Conservation (phyloP, 179 eudicot genomes). For the Beta macrorhiza region DNA sequence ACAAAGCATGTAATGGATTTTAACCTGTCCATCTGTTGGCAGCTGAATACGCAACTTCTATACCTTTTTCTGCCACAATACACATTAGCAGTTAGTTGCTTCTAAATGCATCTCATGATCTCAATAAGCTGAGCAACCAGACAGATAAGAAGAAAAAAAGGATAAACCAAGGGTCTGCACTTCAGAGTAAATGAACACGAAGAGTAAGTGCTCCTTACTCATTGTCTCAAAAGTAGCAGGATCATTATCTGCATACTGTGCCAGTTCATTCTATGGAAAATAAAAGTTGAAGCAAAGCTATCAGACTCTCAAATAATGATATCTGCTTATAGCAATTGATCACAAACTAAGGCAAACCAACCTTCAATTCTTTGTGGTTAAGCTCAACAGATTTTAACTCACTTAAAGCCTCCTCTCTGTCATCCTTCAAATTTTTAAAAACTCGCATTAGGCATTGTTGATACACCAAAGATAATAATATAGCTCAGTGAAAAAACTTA, state of each 20-base stretch:
- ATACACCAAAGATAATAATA: not conserved
- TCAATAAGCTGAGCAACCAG: not conserved
- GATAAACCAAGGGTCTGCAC: not conserved
- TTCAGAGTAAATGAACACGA: not conserved
- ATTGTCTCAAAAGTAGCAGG: slow-evolving; percentile 89
- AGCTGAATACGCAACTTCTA: slow-evolving; percentile 75
- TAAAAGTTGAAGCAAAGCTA: not conserved
- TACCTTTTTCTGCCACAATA: slow-evolving; percentile 61
- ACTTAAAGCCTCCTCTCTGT: slow-evolving; percentile 73
- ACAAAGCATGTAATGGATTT: slow-evolving; percentile 7
- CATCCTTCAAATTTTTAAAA: slow-evolving; percentile 52
- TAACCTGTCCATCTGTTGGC: slow-evolving; percentile 99
- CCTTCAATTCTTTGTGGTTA: slow-evolving; percentile 76
- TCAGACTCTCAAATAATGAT: slow-evolving; percentile 22
- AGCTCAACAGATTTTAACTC: slow-evolving; percentile 71
- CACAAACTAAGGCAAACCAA: slow-evolving; percentile 23
- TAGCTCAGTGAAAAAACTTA: slow-evolving; percentile 12
- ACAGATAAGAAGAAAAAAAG: not conserved
- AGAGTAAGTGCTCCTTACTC: slow-evolving; percentile 52
- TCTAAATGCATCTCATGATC: not conserved
- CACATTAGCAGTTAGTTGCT: slow-evolving; percentile 13
- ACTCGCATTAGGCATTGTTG: slow-evolving; percentile 9
- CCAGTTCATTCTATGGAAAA: slow-evolving; percentile 64
- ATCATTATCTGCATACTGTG: slow-evolving; percentile 87
- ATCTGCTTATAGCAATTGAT: not conserved